Percentiles rank a stretch among this genome's conserved stretches.
Evolutionary conservation across 73 alveolate species (phyloP).

Genomic region (Halteria grandinella): DNA sequence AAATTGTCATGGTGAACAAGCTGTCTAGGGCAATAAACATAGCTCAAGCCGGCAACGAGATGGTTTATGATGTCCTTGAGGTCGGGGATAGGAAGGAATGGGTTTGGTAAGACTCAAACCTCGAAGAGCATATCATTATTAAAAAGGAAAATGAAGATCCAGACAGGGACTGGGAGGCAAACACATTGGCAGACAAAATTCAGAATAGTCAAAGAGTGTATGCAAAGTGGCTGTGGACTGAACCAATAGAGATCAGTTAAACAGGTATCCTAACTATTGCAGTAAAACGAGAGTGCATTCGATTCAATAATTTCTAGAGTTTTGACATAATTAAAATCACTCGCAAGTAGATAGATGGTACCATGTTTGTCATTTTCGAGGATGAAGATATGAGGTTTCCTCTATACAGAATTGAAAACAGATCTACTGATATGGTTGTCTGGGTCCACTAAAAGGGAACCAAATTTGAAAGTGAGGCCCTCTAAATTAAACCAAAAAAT

Average conservation of each 20-base stretch:
- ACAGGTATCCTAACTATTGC: conserved; percentile 31
- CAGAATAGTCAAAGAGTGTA: no score
- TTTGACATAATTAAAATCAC: conserved; percentile 6
- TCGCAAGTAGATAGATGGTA: neutral
- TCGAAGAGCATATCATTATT: neutral
- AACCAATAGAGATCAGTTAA: neutral
- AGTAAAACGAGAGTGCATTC: neutral
- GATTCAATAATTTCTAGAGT: conserved; percentile 8
- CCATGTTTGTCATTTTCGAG: conserved; percentile 34
- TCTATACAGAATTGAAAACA: conserved; percentile 38
- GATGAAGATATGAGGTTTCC: conserved; percentile 52
- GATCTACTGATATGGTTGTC: conserved; percentile 1
- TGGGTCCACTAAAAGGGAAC: conserved; percentile 10
- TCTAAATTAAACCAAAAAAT: conserved; percentile 2
- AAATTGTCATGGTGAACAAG: conserved; percentile 50
- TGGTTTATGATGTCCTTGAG: conserved; percentile 1
- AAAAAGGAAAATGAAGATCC: neutral
- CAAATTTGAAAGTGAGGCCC: conserved; percentile 9
- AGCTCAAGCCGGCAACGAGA: conserved; percentile 18
- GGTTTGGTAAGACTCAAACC: conserved; percentile 11
- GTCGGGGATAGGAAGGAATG: conserved; percentile 35
- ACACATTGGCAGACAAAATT: no score
- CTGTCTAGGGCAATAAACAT: conserved; percentile 10
- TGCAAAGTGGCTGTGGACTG: conserved; percentile 46
- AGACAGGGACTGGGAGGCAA: no score